Conservation (phyloP, 148 eudicot species). For the Persicaria tinctoria region DNA sequence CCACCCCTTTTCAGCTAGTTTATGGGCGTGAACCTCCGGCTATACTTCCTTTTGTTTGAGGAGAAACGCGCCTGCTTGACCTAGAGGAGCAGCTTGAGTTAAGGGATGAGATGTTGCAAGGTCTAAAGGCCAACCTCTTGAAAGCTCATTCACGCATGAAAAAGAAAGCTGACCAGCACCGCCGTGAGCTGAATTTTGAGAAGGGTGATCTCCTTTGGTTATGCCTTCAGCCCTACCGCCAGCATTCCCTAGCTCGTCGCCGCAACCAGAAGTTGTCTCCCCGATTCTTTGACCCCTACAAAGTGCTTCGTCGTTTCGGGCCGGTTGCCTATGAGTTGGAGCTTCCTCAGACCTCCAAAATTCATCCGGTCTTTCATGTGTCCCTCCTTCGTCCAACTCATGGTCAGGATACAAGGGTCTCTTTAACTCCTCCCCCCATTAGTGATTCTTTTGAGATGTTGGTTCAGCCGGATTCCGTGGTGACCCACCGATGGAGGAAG, state of each 20-base stretch:
- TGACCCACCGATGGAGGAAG: background rate
- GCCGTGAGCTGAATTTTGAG: background rate
- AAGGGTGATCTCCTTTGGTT: background rate
- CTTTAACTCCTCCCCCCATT: background rate
- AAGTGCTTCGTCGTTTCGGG: background rate
- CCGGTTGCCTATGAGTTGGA: constrained; percentile 1
- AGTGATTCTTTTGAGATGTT: background rate
- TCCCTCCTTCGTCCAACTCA: background rate
- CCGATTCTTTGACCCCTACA: background rate
- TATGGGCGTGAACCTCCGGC: background rate
- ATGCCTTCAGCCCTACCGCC: constrained; percentile 6
- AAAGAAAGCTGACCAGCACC: background rate
- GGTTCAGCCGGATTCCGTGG: background rate
- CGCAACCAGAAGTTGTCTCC: constrained; percentile 4
- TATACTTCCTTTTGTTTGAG: background rate
- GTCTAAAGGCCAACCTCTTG: background rate
- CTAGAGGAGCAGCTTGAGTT: background rate
- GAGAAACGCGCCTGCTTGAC: background rate
- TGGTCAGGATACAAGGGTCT: background rate
- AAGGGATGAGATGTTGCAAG: background rate
- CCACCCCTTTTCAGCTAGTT: background rate
- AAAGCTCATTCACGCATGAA: background rate
- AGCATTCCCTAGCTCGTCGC: background rate
- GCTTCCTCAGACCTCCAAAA: background rate
- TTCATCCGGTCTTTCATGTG: constrained; percentile 7